These are phyloP conservation scores for Stereocaulon alpinum DNA, from an alignment of 495 filamentous ascomycete genomes.

Conservation along the genomic window DNA sequence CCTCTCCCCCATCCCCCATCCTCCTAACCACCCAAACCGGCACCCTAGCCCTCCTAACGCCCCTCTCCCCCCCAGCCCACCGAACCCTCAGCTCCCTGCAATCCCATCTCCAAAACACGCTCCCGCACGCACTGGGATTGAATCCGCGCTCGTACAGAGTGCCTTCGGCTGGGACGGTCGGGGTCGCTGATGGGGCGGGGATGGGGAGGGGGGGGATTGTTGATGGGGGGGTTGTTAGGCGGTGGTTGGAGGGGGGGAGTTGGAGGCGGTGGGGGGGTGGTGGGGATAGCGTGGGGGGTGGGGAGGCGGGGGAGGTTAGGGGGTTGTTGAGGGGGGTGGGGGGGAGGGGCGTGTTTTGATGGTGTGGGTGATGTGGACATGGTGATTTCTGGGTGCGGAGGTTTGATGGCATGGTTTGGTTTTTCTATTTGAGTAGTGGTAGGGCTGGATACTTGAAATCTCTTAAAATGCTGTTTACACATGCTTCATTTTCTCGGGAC, in stretches of 20 bases:
- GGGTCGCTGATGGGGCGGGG: constrained; percentile 55
- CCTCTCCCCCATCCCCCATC: constrained; percentile 24
- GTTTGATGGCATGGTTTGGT: too few relatives aligned
- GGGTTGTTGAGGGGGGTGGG: constrained; percentile 10
- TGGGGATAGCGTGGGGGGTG: constrained; percentile 8
- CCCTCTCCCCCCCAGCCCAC: constrained; percentile 70
- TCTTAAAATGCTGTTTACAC: neutral
- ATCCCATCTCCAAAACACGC: constrained; percentile 61
- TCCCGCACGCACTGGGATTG: constrained; percentile 66
- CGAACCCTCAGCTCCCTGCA: constrained; percentile 75
- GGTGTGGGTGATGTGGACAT: neutral
- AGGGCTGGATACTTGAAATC: neutral
- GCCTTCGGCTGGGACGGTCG: constrained; percentile 37
- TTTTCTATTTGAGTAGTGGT: too few relatives aligned
- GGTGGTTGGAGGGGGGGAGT: constrained; percentile 16
- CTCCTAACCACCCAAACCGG: constrained; percentile 66
- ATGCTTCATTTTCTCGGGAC: too few relatives aligned
- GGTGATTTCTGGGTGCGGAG: neutral
- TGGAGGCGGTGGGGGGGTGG: constrained; percentile 23
- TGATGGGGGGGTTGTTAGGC: constrained; percentile 18
- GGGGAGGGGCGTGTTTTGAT: constrained; percentile 12
- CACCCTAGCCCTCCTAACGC: constrained; percentile 61
- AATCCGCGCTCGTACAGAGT: constrained; percentile 71
- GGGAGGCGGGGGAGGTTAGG: constrained; percentile 14
- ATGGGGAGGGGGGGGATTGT: constrained; percentile 56